phyloP scores from a whole-genome alignment of 2,329 filamentous ascomycete species.

The Didymella keratinophila region DNA sequence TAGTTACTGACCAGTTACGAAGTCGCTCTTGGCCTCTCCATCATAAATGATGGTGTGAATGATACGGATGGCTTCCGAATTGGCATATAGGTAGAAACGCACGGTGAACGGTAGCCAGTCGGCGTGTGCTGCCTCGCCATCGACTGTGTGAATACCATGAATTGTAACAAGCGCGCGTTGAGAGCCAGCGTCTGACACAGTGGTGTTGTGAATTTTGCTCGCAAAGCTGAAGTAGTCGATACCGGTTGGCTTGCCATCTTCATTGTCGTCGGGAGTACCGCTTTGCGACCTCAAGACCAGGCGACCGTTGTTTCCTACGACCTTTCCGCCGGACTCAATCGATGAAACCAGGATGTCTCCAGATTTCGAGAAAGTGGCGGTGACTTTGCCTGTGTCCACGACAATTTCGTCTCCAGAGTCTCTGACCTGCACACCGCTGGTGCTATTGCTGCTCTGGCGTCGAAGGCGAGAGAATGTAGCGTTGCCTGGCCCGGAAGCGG shows the following conservation, averaged over 20 bases:
- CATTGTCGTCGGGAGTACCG: constrained; percentile 53
- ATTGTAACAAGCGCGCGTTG: constrained; percentile 60
- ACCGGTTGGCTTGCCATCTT: constrained; percentile 44
- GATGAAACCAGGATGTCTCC: constrained; percentile 42
- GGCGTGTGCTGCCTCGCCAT: constrained; percentile 44
- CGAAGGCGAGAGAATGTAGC: constrained; percentile 16
- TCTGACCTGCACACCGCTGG: constrained; percentile 34
- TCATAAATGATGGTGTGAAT: constrained; percentile 67
- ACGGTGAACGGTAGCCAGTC: constrained; percentile 64
- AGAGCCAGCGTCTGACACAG: constrained; percentile 55
- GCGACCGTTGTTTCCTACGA: constrained; percentile 48
- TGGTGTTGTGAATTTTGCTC: constrained; percentile 61
- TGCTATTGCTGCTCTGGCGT: constrained; percentile 28
- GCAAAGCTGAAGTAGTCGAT: constrained; percentile 58
- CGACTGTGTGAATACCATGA: constrained; percentile 48
- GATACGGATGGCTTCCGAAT: constrained; percentile 63
- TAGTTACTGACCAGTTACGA: constrained; percentile 55
- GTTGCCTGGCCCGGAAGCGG: constrained; percentile 38
- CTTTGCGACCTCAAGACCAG: constrained; percentile 64
- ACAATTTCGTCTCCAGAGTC: constrained; percentile 35
- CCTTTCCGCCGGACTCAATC: constrained; percentile 52
- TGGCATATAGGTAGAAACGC: constrained; percentile 66
- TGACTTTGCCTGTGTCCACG: constrained; percentile 46
- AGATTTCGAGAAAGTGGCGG: constrained; percentile 45
- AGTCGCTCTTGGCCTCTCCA: constrained; percentile 58